phyloP scores from a whole-genome alignment of 164 flowering plant genomes.

The Dillenia turbinata region DNA sequence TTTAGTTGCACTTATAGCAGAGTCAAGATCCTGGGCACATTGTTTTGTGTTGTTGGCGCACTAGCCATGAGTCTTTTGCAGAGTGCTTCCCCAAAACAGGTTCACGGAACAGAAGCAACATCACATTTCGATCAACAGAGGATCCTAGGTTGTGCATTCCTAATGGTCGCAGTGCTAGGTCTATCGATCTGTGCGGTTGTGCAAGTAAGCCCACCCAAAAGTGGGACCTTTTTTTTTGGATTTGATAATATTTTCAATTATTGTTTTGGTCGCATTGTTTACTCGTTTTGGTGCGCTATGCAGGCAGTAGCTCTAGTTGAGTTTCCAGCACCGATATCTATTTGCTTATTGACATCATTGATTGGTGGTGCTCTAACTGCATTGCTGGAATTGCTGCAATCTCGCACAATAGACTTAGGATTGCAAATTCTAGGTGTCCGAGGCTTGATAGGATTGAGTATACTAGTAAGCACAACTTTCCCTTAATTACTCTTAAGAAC shows the following conservation, averaged over 20 bases:
- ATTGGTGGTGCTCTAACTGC: conserved; percentile 46
- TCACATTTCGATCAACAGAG: conserved; percentile 28
- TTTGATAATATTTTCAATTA: neutral
- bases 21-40: conserved; percentile 69
- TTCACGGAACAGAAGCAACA: neutral
- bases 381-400: conserved; percentile 33
- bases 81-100: conserved; percentile 15
- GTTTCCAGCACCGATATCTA: conserved; percentile 80
- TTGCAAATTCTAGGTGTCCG: conserved; percentile 20
- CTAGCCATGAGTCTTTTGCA: conserved; percentile 62
- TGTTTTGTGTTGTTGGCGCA: conserved; percentile 74
- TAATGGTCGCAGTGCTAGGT: conserved; percentile 52
- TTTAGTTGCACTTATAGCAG: conserved; percentile 54
- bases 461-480: conserved; percentile 40
- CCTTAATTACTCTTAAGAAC: neutral
- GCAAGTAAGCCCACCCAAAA: conserved; percentile 39
- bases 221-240: neutral
- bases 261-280: neutral
- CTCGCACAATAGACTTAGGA: conserved; percentile 23
- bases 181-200: conserved; percentile 54
- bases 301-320: conserved; percentile 68
- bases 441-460: conserved; percentile 28
- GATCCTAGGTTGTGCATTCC: conserved; percentile 57
- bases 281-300: neutral
- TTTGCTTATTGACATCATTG: conserved; percentile 56